Percentiles rank a stretch among this genome's conserved stretches.
Conservation (phyloP, 2,329 filamentous ascomycete species). For the Aspergillus pseudotamarii region DNA sequence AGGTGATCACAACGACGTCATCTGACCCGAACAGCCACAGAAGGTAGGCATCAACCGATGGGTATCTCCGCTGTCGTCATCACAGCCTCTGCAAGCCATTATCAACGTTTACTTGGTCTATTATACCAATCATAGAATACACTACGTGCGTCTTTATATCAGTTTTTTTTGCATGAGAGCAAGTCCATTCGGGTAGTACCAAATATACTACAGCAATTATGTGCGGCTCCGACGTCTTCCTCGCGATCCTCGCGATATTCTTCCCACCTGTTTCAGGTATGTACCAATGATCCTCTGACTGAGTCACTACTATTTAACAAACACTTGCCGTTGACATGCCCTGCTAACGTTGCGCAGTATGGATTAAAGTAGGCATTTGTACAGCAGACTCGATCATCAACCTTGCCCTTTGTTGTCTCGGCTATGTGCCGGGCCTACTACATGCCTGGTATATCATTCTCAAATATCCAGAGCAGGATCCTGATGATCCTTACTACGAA, state of each 20-base stretch:
- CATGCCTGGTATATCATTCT: constrained; percentile 99
- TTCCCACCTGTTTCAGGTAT: constrained; percentile 62
- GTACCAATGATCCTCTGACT: constrained; percentile 23
- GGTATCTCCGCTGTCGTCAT: constrained; percentile 15
- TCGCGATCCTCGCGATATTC: constrained; percentile 62
- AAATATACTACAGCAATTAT: constrained; percentile 39
- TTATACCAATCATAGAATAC: neutral
- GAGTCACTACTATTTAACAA: neutral
- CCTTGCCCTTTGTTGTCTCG: constrained; percentile 80
- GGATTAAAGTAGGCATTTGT: constrained; percentile 95
- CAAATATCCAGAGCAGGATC: constrained; percentile 75
- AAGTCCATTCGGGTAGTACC: neutral
- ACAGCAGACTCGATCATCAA: constrained; percentile 93
- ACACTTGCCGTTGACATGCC: neutral
- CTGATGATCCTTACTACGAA: constrained; percentile 65
- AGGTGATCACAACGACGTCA: constrained; percentile 15
- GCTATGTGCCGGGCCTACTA: constrained; percentile 81
- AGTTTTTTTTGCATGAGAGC: constrained; percentile 8
- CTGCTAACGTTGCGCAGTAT: constrained; percentile 64
- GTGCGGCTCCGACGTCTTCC: constrained; percentile 64
- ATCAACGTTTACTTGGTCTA: neutral
- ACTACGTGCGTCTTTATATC: neutral
- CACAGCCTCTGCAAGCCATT: constrained; percentile 10
- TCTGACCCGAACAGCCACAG: constrained; percentile 8
- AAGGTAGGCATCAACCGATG: constrained; percentile 12